Percentiles rank a stretch among this genome's conserved stretches.
Evolutionary conservation across 352 stramenopile genomes (phyloP).

Genomic region (Plasmopara viticola): DNA sequence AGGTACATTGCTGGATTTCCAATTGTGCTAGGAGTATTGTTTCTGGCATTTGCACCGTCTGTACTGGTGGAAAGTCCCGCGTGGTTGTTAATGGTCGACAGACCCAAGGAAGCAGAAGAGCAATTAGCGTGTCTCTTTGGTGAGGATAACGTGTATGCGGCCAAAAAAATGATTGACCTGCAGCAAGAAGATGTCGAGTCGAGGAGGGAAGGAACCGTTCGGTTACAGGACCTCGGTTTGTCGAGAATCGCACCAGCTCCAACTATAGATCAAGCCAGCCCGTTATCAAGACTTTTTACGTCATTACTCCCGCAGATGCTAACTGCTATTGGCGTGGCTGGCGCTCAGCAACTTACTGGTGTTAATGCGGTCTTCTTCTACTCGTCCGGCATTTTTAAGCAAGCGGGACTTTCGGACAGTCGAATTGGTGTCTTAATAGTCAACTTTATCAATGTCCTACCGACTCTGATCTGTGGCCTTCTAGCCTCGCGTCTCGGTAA

Average conservation of each 20-base stretch:
- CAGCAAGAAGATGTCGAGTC: neutral
- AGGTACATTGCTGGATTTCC: too few species aligned
- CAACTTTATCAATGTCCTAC: slow-evolving; percentile 29
- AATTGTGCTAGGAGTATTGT: too few species aligned
- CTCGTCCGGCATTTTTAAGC: slow-evolving; percentile 16
- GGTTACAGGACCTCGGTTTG: too few species aligned
- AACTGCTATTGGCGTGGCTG: slow-evolving; percentile 26
- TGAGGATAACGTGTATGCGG: neutral
- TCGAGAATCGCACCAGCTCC: slow-evolving; percentile 7
- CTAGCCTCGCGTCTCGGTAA: slow-evolving; percentile 24
- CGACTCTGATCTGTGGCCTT: slow-evolving; percentile 22
- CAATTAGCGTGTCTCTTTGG: neutral
- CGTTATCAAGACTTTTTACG: slow-evolving; percentile 1
- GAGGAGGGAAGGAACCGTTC: too few species aligned
- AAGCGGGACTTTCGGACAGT: slow-evolving; percentile 27
- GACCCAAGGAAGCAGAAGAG: neutral
- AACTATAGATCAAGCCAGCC: slow-evolving; percentile 15
- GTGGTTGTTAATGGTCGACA: too few species aligned
- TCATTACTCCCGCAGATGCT: slow-evolving; percentile 22
- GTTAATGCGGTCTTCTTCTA: slow-evolving; percentile 51
- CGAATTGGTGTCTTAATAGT: slow-evolving; percentile 28
- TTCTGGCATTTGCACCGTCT: too few species aligned
- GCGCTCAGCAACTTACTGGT: slow-evolving; percentile 37
- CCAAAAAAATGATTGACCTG: neutral
- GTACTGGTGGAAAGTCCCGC: too few species aligned